Percentiles rank a stretch among this genome's conserved stretches.
These are phyloP conservation scores for Flaveria sonorensis DNA, from an alignment of 129 eudicot species.

Conservation along the genomic window DNA sequence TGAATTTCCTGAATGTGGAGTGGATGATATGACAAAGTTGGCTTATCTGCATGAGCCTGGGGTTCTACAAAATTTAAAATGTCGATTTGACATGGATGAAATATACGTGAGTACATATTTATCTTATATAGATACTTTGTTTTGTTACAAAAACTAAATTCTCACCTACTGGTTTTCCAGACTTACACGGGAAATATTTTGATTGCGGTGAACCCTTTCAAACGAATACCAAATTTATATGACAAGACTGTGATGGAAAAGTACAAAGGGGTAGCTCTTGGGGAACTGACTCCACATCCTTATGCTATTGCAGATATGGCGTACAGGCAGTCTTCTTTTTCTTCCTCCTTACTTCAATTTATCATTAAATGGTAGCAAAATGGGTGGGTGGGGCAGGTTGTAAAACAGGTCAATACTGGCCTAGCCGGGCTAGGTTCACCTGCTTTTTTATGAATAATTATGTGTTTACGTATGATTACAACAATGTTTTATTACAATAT, in stretches of 20 bases:
- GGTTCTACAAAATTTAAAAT: slow-evolving; percentile 69
- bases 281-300: slow-evolving; percentile 86
- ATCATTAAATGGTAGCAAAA: neutral
- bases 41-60: slow-evolving; percentile 92
- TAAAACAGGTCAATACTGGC: neutral
- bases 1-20: slow-evolving; percentile 65
- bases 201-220: slow-evolving; percentile 92
- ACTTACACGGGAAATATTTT: slow-evolving; percentile 91
- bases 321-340: slow-evolving; percentile 60
- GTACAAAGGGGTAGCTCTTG: slow-evolving; percentile 74
- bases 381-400: slow-evolving; percentile 7
- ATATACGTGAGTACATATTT: slow-evolving; percentile 67
- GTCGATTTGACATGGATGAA: slow-evolving; percentile 68
- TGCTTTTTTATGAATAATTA: neutral
- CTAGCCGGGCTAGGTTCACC: neutral
- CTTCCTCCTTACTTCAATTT: slow-evolving; percentile 8
- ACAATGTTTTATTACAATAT: neutral
- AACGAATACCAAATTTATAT: slow-evolving; percentile 73
- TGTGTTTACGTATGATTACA: neutral
- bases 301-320: slow-evolving; percentile 91
- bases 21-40: slow-evolving; percentile 93
- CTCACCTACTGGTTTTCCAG: slow-evolving; percentile 45
- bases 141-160: slow-evolving; percentile 5
- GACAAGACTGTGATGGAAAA: slow-evolving; percentile 59
- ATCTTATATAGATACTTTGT: slow-evolving; percentile 10